phyloP scores from a whole-genome alignment of 192 early-diverging fungal species.

The Kickxella alabastrina region DNA sequence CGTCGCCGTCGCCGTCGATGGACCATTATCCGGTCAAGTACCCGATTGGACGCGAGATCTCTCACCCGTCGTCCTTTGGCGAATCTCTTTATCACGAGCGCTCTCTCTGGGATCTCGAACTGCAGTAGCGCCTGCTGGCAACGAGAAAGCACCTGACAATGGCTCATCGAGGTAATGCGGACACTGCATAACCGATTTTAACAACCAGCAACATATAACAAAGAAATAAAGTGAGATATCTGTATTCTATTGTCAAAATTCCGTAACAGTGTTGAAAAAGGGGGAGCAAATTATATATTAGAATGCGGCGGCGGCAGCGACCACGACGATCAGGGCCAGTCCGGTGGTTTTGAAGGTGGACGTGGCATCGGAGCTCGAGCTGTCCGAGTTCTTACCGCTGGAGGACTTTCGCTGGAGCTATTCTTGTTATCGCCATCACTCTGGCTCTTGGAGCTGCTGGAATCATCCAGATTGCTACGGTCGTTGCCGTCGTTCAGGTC shows the following conservation, averaged over 20 bases:
- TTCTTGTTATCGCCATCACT: not conserved
- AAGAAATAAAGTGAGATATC: not conserved
- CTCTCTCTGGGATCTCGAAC: conserved; percentile 11
- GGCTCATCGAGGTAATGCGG: no score
- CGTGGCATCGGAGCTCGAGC: not conserved
- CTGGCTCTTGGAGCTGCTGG: not conserved
- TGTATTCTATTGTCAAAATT: not conserved
- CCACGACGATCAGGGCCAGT: conserved; percentile 4
- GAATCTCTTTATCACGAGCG: conserved; percentile 24
- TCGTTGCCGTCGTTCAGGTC: conserved; percentile 50
- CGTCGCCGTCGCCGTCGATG: not conserved
- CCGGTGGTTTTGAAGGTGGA: conserved; percentile 11
- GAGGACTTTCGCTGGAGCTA: no score
- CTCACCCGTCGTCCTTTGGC: conserved; percentile 28
- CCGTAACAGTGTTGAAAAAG: no score
- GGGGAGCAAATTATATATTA: not conserved
- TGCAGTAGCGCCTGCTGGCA: no score
- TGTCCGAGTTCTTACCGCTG: no score
- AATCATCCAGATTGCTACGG: conserved; percentile 11
- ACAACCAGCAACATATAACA: no score
- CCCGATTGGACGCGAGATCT: conserved; percentile 14
- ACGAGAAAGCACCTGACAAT: not conserved
- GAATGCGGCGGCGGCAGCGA: conserved; percentile 8
- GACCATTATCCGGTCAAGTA: not conserved
- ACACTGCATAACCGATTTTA: no score